Percentiles rank a stretch among this genome's conserved stretches.
phyloP scores from a whole-genome alignment of 2,329 filamentous ascomycete species.

The Alternaria rosae region DNA sequence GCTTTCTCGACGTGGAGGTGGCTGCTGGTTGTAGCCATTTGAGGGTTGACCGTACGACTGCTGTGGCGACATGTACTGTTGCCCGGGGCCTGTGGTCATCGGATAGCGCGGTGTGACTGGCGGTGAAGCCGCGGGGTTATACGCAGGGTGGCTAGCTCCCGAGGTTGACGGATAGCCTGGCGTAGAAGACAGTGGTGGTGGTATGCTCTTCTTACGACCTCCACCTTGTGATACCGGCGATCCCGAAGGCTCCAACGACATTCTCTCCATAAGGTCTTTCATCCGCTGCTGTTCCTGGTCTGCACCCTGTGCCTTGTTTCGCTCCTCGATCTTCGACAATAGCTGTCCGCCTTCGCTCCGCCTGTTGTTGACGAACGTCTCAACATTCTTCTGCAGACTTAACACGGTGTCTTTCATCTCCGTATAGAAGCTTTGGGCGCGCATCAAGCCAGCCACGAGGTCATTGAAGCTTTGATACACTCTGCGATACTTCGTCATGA shows the following conservation, averaged over 20 bases:
- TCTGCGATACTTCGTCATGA: constrained; percentile 87
- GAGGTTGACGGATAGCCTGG: constrained; percentile 48
- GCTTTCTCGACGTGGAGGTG: constrained; percentile 44
- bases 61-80: constrained; percentile 45
- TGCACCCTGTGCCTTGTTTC: constrained; percentile 73
- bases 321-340: constrained; percentile 84
- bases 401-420: constrained; percentile 97
- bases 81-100: constrained; percentile 37
- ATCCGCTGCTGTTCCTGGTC: constrained; percentile 87
- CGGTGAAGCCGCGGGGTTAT: constrained; percentile 59
- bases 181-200: constrained; percentile 48
- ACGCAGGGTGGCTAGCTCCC: constrained; percentile 50
- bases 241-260: constrained; percentile 74
- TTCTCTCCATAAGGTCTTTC: constrained; percentile 90
- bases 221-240: constrained; percentile 43
- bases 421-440: constrained; percentile 90
- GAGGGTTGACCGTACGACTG: constrained; percentile 33
- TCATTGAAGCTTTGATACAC: constrained; percentile 93
- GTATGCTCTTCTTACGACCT: constrained; percentile 48
- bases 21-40: constrained; percentile 38
- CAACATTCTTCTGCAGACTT: constrained; percentile 92
- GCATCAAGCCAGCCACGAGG: constrained; percentile 81
- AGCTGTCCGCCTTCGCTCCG: constrained; percentile 90
- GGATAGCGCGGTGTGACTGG: constrained; percentile 57
- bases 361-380: constrained; percentile 94